These are phyloP conservation scores for Kluyveromyces aestuarii DNA, from an alignment of 805 yeast genomes.

Conservation along the genomic window DNA sequence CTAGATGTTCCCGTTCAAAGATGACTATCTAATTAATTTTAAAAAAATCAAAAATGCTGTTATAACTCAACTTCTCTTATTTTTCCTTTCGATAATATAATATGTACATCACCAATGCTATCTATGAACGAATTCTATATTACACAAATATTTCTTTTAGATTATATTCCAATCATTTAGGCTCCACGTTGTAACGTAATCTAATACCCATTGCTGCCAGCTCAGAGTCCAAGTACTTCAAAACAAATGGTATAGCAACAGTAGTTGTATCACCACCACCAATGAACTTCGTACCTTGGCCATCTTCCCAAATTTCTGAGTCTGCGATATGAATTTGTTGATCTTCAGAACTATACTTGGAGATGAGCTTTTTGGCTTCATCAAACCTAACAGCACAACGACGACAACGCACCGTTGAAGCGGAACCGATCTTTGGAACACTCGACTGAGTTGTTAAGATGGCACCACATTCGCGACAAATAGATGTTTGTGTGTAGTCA, in stretches of 20 bases:
- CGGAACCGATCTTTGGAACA: slow-evolving; percentile 83
- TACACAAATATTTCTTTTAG: neutral
- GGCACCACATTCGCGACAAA: slow-evolving; percentile 92
- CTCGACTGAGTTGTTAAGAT: slow-evolving; percentile 80
- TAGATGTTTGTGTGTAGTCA: slow-evolving; percentile 84
- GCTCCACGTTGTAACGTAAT: slow-evolving; percentile 80
- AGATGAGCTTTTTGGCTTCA: slow-evolving; percentile 36
- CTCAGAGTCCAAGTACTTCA: slow-evolving; percentile 91
- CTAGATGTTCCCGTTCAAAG: no score
- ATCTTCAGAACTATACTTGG: slow-evolving; percentile 25
- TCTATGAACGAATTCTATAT: slow-evolving; percentile 2
- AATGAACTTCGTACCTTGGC: slow-evolving; percentile 80
- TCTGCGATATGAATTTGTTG: slow-evolving; percentile 44
- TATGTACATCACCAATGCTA: neutral
- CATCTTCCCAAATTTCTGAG: slow-evolving; percentile 91
- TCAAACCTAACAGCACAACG: slow-evolving; percentile 76
- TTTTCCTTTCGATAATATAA: neutral
- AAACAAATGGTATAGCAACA: slow-evolving; percentile 92
- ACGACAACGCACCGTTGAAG: slow-evolving; percentile 76
- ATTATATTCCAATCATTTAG: slow-evolving; percentile 27
- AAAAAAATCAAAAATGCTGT: no score
- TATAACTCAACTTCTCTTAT: neutral
- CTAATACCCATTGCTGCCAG: slow-evolving; percentile 96
- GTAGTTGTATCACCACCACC: slow-evolving; percentile 95
- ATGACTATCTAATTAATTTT: no score